phyloP scores from a whole-genome alignment of 2,329 filamentous ascomycete genomes.

The Zymoseptoria ardabiliae region DNA sequence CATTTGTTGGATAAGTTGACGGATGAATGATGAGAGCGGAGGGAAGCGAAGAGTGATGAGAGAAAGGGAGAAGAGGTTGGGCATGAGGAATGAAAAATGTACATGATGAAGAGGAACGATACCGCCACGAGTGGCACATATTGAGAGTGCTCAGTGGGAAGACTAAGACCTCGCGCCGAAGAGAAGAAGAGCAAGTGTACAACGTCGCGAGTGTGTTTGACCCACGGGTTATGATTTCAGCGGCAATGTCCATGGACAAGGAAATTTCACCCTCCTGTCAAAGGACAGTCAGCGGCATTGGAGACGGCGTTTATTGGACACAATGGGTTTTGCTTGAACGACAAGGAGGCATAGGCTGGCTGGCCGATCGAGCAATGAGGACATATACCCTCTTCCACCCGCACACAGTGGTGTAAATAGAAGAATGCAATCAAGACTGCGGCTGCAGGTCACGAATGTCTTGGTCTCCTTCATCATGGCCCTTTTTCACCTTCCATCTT shows the following conservation, averaged over 20 bases:
- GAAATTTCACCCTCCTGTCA: background rate
- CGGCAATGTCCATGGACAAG: background rate
- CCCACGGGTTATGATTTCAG: background rate
- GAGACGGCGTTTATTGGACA: background rate
- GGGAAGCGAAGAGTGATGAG: background rate
- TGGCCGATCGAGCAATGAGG: background rate
- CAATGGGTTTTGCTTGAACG: background rate
- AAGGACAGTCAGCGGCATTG: background rate
- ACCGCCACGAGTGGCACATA: too few species aligned
- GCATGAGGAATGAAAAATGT: background rate
- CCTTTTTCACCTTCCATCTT: background rate
- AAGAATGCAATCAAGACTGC: background rate
- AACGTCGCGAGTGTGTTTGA: background rate
- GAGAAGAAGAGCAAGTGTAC: background rate
- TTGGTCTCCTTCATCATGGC: background rate
- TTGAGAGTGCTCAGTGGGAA: too few species aligned
- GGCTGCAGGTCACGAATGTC: background rate
- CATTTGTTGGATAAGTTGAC: conserved; percentile 61
- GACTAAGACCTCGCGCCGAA: background rate
- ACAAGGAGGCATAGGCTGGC: background rate
- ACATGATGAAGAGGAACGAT: background rate
- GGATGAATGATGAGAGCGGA: conserved; percentile 28
- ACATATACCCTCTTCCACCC: background rate
- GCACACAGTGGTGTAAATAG: background rate
- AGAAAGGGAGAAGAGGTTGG: background rate